Evolutionary conservation across 495 filamentous ascomycete genomes (phyloP).

Genomic region (Neurospora tetraspora): DNA sequence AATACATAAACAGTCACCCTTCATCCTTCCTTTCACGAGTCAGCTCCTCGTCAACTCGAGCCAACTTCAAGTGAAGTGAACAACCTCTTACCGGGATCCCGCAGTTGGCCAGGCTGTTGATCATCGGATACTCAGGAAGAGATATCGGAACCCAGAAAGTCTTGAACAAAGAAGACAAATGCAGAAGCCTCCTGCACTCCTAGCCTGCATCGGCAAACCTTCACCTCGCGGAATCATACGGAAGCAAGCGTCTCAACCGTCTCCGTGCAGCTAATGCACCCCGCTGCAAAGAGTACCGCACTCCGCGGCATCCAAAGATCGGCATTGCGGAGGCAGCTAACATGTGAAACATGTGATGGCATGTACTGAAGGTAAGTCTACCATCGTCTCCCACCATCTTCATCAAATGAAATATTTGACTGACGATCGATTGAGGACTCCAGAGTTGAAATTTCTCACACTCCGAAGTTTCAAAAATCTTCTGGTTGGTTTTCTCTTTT

Average conservation of each 20-base stretch:
- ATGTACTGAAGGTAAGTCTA: neutral
- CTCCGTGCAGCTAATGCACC: neutral
- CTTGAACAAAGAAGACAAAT: too few species aligned
- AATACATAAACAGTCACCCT: neutral
- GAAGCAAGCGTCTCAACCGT: neutral
- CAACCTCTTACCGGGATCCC: neutral
- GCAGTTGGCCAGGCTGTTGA: too few species aligned
- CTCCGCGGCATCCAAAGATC: neutral
- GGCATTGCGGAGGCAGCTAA: neutral
- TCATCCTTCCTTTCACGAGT: neutral
- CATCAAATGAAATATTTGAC: too few species aligned
- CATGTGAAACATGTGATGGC: neutral
- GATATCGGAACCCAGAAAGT: neutral
- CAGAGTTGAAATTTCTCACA: neutral
- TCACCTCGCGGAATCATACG: neutral
- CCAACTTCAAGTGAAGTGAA: neutral
- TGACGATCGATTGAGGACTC: neutral
- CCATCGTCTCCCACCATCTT: neutral
- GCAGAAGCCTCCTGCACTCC: neutral
- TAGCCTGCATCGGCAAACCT: neutral
- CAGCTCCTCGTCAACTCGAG: neutral
- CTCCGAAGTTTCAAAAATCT: neutral
- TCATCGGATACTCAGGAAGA: neutral
- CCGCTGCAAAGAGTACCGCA: neutral
- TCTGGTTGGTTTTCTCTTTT: neutral